These are phyloP conservation scores for Fusarium tuaranense DNA, from an alignment of 2,329 filamentous ascomycete genomes.

Conservation along the genomic window DNA sequence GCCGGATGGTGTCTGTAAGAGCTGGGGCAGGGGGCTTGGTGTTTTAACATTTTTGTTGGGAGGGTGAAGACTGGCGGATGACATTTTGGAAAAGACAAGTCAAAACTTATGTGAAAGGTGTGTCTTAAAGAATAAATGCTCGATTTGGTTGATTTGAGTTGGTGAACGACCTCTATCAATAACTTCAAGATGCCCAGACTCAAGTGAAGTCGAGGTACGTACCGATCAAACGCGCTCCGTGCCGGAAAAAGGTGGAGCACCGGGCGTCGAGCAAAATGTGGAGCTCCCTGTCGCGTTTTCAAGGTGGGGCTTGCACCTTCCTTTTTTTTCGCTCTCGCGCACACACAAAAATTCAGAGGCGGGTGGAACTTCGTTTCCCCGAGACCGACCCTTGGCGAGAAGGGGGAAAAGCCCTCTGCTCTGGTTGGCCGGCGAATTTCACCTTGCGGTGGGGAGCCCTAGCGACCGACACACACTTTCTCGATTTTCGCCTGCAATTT, in stretches of 20 bases:
- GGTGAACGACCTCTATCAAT: not conserved
- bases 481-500: constrained; percentile 54
- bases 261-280: constrained; percentile 14
- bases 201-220: constrained; percentile 14
- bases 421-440: constrained; percentile 49
- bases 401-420: constrained; percentile 5
- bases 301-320: not conserved
- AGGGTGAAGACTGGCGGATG: constrained; percentile 56
- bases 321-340: constrained; percentile 3
- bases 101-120: not conserved
- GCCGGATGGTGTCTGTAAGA: constrained; percentile 89
- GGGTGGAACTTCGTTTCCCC: constrained; percentile 41
- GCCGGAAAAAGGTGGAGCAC: not conserved
- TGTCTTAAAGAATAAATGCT: not conserved
- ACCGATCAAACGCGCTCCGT: constrained; percentile 5
- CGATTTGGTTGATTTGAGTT: not conserved
- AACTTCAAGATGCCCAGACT: not conserved
- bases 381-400: not conserved
- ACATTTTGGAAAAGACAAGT: constrained; percentile 41
- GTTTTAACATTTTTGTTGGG: constrained; percentile 44
- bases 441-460: constrained; percentile 50
- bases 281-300: constrained; percentile 2
- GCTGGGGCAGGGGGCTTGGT: constrained; percentile 75
- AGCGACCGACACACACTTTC: constrained; percentile 57
- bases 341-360: not conserved